Evolutionary conservation across 495 filamentous ascomycete species (phyloP), one percentile per base, ranked within the genome.

Genomic region (Chaetomium fimeti): DNA sequence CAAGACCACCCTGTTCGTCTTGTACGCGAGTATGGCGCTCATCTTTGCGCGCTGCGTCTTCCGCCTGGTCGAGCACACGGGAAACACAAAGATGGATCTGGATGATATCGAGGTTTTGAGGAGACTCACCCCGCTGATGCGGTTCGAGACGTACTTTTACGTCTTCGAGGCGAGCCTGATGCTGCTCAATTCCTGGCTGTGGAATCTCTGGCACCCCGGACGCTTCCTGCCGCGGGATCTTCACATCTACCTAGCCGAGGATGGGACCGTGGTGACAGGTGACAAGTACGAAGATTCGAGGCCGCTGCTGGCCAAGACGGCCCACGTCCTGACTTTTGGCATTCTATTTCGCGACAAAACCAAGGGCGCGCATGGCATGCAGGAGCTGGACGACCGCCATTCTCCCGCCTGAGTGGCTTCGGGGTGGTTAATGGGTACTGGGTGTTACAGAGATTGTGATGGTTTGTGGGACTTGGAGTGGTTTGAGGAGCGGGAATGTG

Each of bases 101-200:
- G 28, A 55, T 12, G 49, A 69, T 18, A 27, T 64, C 16, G 70
- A 69, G 2, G 62, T 54, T 2, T 69, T 70, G 20, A 51, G 36
- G 20, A 32, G 20, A 16, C 54, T 81, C n/a, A 74, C 62, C 20
- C 74, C 74, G 12, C 53, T 78, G 8, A 45, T 74, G 57, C 67
- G 71, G 3, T 69, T 75, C 54, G 76, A 78, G 63, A 64, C 28
- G 36, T 74, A 59, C 56, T 76, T 76, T 25, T 76, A 69, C n/a
- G 59, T 76, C 51, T 77, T 77, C 48, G 75, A 77, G 62, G 67
- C 72, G 2, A 64, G 55, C 0, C 61, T 76, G 32, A 76, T 77
- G 74, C 63, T 77, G 12, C 20, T 71, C 53, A 76, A 76, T 65
- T 72, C 69, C 9, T 48, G 62, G 2, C 43, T 76, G 22, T 77